phyloP scores from a whole-genome alignment of 352 stramenopile species.

The Phytopythium litorale region DNA sequence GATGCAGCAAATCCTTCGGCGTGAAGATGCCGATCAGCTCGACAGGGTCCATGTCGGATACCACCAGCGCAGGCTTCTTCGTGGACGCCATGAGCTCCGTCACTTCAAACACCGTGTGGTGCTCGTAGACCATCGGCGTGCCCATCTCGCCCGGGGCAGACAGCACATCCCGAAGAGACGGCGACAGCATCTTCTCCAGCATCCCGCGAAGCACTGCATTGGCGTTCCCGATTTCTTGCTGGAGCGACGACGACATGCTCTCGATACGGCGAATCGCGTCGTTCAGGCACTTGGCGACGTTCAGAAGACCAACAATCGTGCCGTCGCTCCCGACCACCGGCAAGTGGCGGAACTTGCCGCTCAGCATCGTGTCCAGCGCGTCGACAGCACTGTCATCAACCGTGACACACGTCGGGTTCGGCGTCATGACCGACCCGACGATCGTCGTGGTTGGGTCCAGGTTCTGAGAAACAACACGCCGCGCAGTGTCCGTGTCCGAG shows the following conservation, averaged over 20 bases:
- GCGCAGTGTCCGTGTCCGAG: slow-evolving; percentile 89
- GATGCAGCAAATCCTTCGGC: slow-evolving; percentile 96
- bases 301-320: slow-evolving; percentile 93
- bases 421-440: slow-evolving; percentile 84
- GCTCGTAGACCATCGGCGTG: slow-evolving; percentile 65
- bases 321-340: slow-evolving; percentile 88
- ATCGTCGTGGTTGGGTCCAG: slow-evolving; percentile 60
- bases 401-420: slow-evolving; percentile 77
- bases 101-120: slow-evolving; percentile 69
- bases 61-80: slow-evolving; percentile 73
- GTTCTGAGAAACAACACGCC: slow-evolving; percentile 73
- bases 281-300: slow-evolving; percentile 98
- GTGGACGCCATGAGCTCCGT: slow-evolving; percentile 74
- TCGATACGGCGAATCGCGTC: slow-evolving; percentile 98
- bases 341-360: slow-evolving; percentile 94
- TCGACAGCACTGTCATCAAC: slow-evolving; percentile 81
- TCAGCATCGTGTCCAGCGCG: slow-evolving; percentile 85
- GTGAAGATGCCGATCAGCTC: slow-evolving; percentile 96
- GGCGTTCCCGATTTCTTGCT: slow-evolving; percentile 70
- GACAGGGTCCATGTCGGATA: slow-evolving; percentile 49
- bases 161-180: slow-evolving; percentile 74
- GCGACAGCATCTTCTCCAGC: slow-evolving; percentile 88
- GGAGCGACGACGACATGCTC: slow-evolving; percentile 67
- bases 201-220: slow-evolving; percentile 69
- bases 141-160: slow-evolving; percentile 55